A percentile compares a stretch with the other conserved stretches of the same genome.
phyloP scores from a whole-genome alignment of 2,329 filamentous ascomycete species.

The Arthrobotrys musiformis region DNA sequence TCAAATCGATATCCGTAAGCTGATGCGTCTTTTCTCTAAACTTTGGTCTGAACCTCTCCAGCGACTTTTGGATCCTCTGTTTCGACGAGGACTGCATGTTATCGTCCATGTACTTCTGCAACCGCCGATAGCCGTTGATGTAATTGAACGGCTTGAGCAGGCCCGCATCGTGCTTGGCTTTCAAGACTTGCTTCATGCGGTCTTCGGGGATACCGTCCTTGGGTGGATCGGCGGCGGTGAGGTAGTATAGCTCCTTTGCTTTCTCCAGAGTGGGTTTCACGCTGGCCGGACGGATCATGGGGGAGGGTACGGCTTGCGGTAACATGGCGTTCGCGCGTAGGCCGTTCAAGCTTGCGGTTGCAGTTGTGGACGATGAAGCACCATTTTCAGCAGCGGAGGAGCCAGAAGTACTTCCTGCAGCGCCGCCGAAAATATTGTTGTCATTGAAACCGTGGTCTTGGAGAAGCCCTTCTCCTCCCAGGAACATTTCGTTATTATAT shows the following conservation, averaged over 20 bases:
- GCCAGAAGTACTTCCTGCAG: conserved; percentile 20
- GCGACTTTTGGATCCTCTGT: conserved; percentile 88
- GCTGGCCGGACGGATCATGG: conserved; percentile 52
- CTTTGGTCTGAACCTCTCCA: conserved; percentile 92
- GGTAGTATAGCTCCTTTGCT: conserved; percentile 86
- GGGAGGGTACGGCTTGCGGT: conserved; percentile 51
- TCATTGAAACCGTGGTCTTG: conserved; percentile 39
- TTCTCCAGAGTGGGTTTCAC: conserved; percentile 63
- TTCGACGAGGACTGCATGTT: conserved; percentile 84
- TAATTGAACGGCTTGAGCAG: conserved; percentile 98
- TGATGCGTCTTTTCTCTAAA: conserved; percentile 94
- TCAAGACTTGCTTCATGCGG: conserved; percentile 91
- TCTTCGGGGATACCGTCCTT: conserved; percentile 82
- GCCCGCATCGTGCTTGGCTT: conserved; percentile 95
- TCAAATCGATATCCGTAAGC: conserved; percentile 90
- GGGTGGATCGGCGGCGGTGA: conserved; percentile 93
- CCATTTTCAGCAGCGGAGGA: conserved; percentile 52
- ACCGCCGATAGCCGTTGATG: conserved; percentile 89
- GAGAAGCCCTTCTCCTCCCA: conserved; percentile 75
- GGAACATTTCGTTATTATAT: conserved; percentile 69
- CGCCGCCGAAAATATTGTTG: conserved; percentile 57
- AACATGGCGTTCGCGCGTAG: conserved; percentile 53
- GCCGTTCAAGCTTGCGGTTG: conserved; percentile 55
- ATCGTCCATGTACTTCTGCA: conserved; percentile 90
- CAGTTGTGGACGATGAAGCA: conserved; percentile 44